A percentile compares a stretch with the other conserved stretches of the same genome.
phyloP scores from a whole-genome alignment of 176 grass and related monocot genomes.

The Cenchrus purpureus region DNA sequence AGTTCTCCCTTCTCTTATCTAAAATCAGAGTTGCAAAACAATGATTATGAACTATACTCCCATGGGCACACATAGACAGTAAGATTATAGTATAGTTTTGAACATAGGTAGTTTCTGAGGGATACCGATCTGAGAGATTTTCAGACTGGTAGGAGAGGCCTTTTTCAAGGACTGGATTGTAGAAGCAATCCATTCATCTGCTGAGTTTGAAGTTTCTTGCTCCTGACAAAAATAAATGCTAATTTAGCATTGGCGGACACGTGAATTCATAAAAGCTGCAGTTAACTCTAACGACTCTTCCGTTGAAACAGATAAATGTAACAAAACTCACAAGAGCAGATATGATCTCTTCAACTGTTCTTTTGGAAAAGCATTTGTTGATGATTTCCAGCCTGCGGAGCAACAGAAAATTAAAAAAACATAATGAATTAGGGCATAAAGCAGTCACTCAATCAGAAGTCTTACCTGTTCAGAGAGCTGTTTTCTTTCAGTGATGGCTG shows the following conservation, averaged over 20 bases:
- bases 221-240: conserved; percentile 57
- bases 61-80: neutral
- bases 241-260: conserved; percentile 32
- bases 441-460: neutral
- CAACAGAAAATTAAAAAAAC: neutral
- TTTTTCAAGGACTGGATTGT: conserved; percentile 77
- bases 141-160: conserved; percentile 88
- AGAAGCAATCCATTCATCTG: conserved; percentile 60
- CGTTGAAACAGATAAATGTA: neutral
- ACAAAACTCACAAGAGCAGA: conserved; percentile 79
- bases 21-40: conserved; percentile 2
- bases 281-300: conserved; percentile 19
- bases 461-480: conserved; percentile 73
- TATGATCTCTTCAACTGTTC: conserved; percentile 89
- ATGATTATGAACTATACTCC: neutral
- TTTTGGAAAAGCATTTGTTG: conserved; percentile 95
- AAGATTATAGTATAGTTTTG: neutral
- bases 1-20: conserved; percentile 91
- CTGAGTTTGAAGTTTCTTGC: conserved; percentile 57
- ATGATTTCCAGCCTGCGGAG: conserved; percentile 71
- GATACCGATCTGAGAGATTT: conserved; percentile 89
- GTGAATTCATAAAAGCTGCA: conserved; percentile 5
- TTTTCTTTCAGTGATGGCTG: conserved; percentile 73
- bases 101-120: conserved; percentile 13
- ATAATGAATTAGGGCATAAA: conserved; percentile 8